Evolutionary conservation across 2,329 filamentous ascomycete species (phyloP).

Genomic region (Scortechinia acanthostroma): DNA sequence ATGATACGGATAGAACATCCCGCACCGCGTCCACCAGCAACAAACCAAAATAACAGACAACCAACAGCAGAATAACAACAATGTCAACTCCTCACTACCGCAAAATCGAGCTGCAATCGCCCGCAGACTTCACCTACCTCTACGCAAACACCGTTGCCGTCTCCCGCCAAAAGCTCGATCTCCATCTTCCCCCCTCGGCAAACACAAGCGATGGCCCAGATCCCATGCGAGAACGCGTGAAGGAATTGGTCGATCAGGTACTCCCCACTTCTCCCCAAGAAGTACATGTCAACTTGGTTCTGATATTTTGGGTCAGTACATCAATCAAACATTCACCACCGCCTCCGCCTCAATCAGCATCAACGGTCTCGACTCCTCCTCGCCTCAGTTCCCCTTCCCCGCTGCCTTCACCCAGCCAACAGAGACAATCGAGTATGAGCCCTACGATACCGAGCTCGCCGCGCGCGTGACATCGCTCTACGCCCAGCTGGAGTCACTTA

Average conservation of each 20-base stretch:
- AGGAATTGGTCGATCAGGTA: slow-evolving; percentile 29
- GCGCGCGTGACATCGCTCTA: slow-evolving; percentile 31
- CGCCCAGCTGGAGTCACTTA: slow-evolving; percentile 33
- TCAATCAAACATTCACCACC: slow-evolving; percentile 28
- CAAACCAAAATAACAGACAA: too few species aligned
- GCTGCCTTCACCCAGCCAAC: slow-evolving; percentile 10
- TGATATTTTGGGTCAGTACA: slow-evolving; percentile 22
- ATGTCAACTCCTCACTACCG: slow-evolving; percentile 17
- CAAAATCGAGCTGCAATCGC: slow-evolving; percentile 39
- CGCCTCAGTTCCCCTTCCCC: slow-evolving; percentile 6
- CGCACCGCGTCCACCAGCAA: too few species aligned
- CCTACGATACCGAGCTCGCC: slow-evolving; percentile 31
- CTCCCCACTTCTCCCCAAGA: background rate
- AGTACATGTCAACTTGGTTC: slow-evolving; percentile 3
- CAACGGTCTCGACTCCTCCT: slow-evolving; percentile 30
- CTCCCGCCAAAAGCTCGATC: slow-evolving; percentile 35
- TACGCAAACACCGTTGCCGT: slow-evolving; percentile 30
- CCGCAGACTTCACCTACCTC: slow-evolving; percentile 36
- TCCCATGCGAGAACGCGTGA: slow-evolving; percentile 30
- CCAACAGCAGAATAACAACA: too few species aligned
- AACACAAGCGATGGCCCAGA: slow-evolving; percentile 20
- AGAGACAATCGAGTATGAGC: slow-evolving; percentile 35
- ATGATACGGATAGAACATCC: too few species aligned
- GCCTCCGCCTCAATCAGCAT: slow-evolving; percentile 33
- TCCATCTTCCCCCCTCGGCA: slow-evolving; percentile 32